Conservation (phyloP, 1,284 basidiomycete species). For the Rhodotorula sp. region DNA sequence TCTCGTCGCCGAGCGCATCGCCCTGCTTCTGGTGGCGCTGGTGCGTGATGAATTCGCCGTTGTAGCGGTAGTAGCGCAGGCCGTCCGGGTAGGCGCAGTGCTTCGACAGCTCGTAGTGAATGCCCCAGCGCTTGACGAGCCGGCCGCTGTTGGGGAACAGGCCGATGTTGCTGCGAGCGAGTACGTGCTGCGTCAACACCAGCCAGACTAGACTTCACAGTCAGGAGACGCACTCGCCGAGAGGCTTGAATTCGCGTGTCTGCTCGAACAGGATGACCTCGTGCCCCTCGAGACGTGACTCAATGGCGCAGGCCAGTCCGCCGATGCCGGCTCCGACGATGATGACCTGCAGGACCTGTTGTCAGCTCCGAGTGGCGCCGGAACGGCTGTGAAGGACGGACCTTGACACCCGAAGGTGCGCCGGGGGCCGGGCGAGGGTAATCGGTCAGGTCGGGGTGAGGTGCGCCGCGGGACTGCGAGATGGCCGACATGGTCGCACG, state of each 20-base stretch:
- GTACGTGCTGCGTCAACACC: background rate
- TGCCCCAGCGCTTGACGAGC: constrained; percentile 20
- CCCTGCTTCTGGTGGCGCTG: background rate
- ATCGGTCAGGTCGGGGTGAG: constrained; percentile 13
- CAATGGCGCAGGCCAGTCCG: constrained; percentile 50
- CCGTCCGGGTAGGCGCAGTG: constrained; percentile 5
- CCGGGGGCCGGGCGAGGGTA: constrained; percentile 19
- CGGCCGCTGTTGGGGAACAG: constrained; percentile 19
- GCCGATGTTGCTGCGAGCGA: constrained; percentile 4
- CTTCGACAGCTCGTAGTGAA: constrained; percentile 15
- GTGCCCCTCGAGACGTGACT: constrained; percentile 47
- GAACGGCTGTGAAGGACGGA: background rate
- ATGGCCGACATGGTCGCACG: background rate
- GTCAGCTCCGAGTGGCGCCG: background rate
- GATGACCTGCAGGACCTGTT: constrained; percentile 17
- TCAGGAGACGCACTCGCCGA: constrained; percentile 38
- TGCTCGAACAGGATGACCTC: constrained; percentile 46
- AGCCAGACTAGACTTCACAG: background rate
- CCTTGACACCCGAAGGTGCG: constrained; percentile 34
- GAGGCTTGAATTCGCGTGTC: constrained; percentile 39
- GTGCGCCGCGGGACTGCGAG: constrained; percentile 5
- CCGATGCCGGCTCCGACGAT: constrained; percentile 49
- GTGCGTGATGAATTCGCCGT: constrained; percentile 4
- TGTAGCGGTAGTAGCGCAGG: background rate
- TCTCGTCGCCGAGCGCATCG: constrained; percentile 3